Evolutionary conservation across 495 filamentous ascomycete species (phyloP).

Genomic region (Entonaema liquescens): DNA sequence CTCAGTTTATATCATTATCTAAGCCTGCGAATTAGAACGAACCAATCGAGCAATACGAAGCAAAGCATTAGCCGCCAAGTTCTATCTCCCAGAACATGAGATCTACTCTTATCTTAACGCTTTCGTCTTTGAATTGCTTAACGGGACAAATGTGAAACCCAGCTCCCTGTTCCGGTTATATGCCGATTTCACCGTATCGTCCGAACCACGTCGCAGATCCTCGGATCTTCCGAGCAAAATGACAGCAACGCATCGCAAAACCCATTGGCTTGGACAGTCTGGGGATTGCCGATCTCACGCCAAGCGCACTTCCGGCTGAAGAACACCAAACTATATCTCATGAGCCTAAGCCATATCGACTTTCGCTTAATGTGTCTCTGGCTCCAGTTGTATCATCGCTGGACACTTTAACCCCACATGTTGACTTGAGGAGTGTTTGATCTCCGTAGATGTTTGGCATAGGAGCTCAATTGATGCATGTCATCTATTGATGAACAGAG

Average conservation of each 20-base stretch:
- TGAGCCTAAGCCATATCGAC: slow-evolving; percentile 16
- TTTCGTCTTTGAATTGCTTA: background rate
- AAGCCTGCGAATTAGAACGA: background rate
- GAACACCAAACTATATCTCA: background rate
- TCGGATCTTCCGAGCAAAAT: slow-evolving; percentile 19
- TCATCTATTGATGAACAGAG: background rate
- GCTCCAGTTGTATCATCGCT: background rate
- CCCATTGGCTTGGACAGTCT: slow-evolving; percentile 17
- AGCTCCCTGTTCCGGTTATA: slow-evolving; percentile 1
- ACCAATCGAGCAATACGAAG: background rate
- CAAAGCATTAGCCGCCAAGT: background rate
- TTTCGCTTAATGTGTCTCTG: slow-evolving; percentile 1
- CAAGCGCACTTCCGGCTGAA: slow-evolving; percentile 21
- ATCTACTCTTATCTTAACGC: slow-evolving; percentile 7
- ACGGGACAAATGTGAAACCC: slow-evolving; percentile 36
- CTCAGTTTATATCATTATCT: too few relatives aligned
- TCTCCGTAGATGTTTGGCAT: slow-evolving; percentile 15
- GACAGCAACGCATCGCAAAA: background rate
- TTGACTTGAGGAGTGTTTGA: slow-evolving; percentile 25
- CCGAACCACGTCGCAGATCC: slow-evolving; percentile 37
- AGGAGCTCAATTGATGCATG: background rate
- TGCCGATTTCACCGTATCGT: slow-evolving; percentile 14
- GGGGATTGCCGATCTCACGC: slow-evolving; percentile 35
- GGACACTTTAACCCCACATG: background rate
- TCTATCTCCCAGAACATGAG: background rate